Conservation (phyloP, 148 eudicot species). For the Limonium bicolor region DNA sequence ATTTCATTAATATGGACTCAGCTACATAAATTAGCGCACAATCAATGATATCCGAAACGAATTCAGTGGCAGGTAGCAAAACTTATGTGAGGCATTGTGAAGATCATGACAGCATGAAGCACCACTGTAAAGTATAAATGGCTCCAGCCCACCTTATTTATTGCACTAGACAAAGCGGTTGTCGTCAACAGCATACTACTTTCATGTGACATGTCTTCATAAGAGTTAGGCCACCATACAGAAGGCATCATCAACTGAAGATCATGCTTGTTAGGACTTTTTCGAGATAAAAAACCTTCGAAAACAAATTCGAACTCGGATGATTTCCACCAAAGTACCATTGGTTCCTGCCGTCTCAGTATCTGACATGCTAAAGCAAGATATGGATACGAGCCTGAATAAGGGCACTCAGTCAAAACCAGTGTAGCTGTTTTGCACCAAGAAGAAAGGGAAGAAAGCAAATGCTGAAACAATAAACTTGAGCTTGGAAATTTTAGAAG, state of each 20-base stretch:
- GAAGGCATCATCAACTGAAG: conserved; percentile 70
- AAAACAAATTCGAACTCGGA: conserved; percentile 65
- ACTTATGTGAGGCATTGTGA: no score
- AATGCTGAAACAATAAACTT: conserved; percentile 34
- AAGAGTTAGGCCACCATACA: conserved; percentile 95
- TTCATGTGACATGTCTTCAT: conserved; percentile 61
- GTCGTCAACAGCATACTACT: conserved; percentile 78
- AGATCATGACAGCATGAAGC: no score
- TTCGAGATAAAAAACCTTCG: conserved; percentile 83
- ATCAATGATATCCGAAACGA: no score
- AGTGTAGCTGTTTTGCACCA: conserved; percentile 63
- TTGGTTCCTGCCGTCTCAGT: conserved; percentile 61
- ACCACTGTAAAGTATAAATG: no score
- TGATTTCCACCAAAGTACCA: conserved; percentile 79
- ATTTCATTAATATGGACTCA: no score
- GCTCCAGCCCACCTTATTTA: conserved; percentile 41
- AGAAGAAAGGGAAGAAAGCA: conserved; percentile 60
- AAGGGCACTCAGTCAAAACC: conserved; percentile 71
- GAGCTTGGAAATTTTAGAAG: conserved; percentile 43
- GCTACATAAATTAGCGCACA: no score
- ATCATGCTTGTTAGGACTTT: conserved; percentile 75
- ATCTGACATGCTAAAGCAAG: conserved; percentile 71
- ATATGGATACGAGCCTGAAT: conserved; percentile 82
- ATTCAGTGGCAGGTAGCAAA: no score
- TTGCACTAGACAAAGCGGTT: conserved; percentile 59